Evolutionary conservation across 352 stramenopile species (phyloP).

Genomic region (Pythium utonaiense): DNA sequence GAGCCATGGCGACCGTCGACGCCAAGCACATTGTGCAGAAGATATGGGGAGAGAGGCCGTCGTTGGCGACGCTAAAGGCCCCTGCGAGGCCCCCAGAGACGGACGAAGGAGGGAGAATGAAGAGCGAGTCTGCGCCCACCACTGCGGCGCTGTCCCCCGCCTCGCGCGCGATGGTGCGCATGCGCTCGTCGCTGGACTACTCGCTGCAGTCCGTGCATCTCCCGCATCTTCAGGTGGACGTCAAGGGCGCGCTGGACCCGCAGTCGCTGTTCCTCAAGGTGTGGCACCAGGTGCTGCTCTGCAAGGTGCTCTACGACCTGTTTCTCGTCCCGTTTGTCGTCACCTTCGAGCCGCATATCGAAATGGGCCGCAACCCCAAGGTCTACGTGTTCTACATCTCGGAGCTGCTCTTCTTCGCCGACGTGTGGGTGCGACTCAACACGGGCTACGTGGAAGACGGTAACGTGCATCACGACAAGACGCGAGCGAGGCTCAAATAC

Average conservation of each 20-base stretch:
- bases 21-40: not conserved
- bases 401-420: slow-evolving; percentile 45
- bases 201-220: slow-evolving; percentile 14
- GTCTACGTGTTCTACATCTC: slow-evolving; percentile 32
- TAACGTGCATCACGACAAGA: slow-evolving; percentile 29
- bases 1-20: slow-evolving; percentile 1
- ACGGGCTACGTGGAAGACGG: slow-evolving; percentile 51
- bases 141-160: not conserved
- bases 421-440: slow-evolving; percentile 56
- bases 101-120: not conserved
- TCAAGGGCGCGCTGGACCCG: slow-evolving; percentile 32
- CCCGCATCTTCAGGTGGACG: slow-evolving; percentile 11
- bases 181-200: slow-evolving; percentile 19
- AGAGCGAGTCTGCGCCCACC: not conserved
- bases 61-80: not conserved
- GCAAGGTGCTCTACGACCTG: slow-evolving; percentile 40
- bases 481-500: slow-evolving; percentile 35
- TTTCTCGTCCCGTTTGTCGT: slow-evolving; percentile 49
- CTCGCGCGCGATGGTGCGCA: slow-evolving; percentile 4
- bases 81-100: not conserved
- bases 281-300: slow-evolving; percentile 48
- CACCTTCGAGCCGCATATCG: slow-evolving; percentile 29
- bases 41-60: not conserved
- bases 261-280: slow-evolving; percentile 39
- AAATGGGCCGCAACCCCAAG: slow-evolving; percentile 5